Conservation (phyloP, 306 rosid genomes). For the Dicorynia guianensis region DNA sequence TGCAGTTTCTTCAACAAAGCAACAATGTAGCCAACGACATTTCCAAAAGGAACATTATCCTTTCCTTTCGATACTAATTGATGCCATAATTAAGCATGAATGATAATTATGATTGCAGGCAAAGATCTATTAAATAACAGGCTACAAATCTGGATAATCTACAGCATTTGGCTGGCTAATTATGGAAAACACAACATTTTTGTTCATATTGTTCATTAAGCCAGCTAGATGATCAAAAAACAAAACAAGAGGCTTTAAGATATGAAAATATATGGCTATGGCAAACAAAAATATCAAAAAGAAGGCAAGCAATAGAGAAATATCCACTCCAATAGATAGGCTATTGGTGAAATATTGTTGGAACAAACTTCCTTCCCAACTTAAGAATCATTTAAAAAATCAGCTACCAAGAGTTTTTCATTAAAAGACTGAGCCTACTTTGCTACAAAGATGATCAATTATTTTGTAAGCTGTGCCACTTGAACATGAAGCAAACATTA, state of each 20-base stretch:
- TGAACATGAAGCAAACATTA: background rate
- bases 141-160: background rate
- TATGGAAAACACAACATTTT: background rate
- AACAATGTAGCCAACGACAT: background rate
- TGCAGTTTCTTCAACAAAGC: background rate
- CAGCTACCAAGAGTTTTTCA: conserved; percentile 3
- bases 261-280: background rate
- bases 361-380: conserved; percentile 7
- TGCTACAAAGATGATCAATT: background rate
- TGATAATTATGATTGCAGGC: background rate
- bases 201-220: background rate
- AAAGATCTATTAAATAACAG: background rate
- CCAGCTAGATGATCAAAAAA: background rate
- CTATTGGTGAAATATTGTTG: background rate
- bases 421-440: background rate
- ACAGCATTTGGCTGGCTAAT: background rate
- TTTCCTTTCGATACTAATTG: background rate
- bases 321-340: conserved; percentile 22
- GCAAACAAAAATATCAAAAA: background rate
- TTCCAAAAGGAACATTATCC: background rate
- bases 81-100: conserved; percentile 6
- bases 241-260: background rate
- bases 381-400: conserved; percentile 2
- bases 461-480: conserved; percentile 6
- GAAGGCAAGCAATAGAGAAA: background rate